Conservation (phyloP, 2,329 filamentous ascomycete species). For the Lecanicillium sp. region DNA sequence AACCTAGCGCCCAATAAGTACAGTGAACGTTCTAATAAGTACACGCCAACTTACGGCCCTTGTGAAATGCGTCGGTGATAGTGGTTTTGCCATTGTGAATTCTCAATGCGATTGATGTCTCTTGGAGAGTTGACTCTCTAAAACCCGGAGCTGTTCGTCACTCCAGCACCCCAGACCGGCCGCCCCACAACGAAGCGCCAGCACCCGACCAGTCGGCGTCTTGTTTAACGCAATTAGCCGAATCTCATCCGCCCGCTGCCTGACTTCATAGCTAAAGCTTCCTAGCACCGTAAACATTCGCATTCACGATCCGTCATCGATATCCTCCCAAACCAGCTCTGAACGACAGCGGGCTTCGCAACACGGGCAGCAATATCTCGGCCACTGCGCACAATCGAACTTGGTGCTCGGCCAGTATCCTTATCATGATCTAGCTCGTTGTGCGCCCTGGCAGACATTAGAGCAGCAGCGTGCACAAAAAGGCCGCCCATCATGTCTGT, state of each 20-base stretch:
- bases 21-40: not conserved
- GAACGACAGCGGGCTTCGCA: not conserved
- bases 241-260: conserved; percentile 7
- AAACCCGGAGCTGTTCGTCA: not conserved
- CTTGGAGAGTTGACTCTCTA: conserved; percentile 2
- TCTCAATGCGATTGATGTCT: not conserved
- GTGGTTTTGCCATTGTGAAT: conserved; percentile 22
- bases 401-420: no score
- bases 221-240: conserved; percentile 7
- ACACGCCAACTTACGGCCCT: conserved; percentile 18
- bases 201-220: not conserved
- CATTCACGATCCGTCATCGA: not conserved
- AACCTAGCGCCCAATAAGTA: conserved; percentile 46
- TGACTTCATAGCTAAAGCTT: not conserved
- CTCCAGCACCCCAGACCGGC: not conserved
- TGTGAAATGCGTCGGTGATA: conserved; percentile 25
- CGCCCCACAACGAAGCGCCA: conserved; percentile 1
- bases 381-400: no score
- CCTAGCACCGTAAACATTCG: conserved; percentile 3
- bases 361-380: not conserved
- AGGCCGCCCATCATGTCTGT: conserved; percentile 34
- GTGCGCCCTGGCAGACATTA: no score
- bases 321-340: no score
- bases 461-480: no score
- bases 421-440: no score